Conservation (phyloP, 352 stramenopile genomes). For the Pythium myriotylum region DNA sequence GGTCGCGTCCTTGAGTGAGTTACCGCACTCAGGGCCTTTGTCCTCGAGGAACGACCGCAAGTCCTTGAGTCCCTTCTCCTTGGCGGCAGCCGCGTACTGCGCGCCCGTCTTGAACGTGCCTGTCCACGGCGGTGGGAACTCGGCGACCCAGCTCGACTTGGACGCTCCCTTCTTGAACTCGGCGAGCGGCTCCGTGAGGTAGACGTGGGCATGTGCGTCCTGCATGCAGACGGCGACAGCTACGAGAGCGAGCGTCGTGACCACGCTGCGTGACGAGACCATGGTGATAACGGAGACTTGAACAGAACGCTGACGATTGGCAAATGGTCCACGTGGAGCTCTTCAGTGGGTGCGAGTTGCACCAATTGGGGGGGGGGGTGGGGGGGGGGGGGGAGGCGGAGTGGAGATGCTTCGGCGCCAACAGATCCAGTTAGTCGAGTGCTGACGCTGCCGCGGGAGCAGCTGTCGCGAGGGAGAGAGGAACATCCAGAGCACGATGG, state of each 20-base stretch:
- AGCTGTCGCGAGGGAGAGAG: neutral
- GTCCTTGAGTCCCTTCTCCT: slow-evolving; percentile 12
- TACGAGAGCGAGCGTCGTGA: slow-evolving; percentile 2
- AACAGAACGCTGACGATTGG: neutral
- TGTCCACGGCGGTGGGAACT: slow-evolving; percentile 11
- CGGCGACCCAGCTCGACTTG: slow-evolving; percentile 16
- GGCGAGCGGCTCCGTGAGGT: slow-evolving; percentile 9
- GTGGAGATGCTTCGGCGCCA: too few species aligned
- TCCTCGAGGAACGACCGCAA: slow-evolving; percentile 26
- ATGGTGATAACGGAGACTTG: neutral
- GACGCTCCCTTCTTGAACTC: slow-evolving; percentile 16
- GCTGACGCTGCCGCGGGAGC: too few species aligned
- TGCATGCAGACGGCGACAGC: slow-evolving; percentile 7
- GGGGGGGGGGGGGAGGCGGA: too few species aligned
- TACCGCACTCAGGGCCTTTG: slow-evolving; percentile 14
- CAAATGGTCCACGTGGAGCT: neutral
- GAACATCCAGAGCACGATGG: slow-evolving; percentile 8
- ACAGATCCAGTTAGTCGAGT: too few species aligned
- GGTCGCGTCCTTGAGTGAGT: slow-evolving; percentile 14
- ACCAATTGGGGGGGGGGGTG: neutral
- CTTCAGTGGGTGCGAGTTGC: neutral
- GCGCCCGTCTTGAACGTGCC: slow-evolving; percentile 15
- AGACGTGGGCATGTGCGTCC: slow-evolving; percentile 8
- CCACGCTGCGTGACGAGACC: neutral
- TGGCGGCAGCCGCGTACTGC: slow-evolving; percentile 15